Conservation (phyloP, 345 rosid genomes). For the Eucalyptus decipiens region DNA sequence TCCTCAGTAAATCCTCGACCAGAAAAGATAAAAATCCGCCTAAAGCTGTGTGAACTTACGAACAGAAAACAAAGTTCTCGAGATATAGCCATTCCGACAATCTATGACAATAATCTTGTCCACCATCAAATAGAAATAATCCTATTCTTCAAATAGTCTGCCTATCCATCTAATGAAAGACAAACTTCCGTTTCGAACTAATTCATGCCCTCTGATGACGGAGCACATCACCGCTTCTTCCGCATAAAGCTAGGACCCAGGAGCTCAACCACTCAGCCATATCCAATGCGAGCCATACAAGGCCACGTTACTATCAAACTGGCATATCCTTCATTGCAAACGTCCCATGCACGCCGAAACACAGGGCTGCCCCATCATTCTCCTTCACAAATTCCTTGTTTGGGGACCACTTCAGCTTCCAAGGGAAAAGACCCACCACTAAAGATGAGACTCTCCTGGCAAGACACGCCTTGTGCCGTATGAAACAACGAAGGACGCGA, state of each 20-base stretch:
- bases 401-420: background rate
- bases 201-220: background rate
- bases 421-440: background rate
- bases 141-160: background rate
- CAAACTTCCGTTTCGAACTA: background rate
- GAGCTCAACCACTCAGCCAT: background rate
- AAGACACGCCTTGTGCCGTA: background rate
- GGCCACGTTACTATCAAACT: background rate
- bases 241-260: background rate
- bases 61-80: background rate
- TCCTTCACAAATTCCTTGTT: background rate
- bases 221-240: background rate
- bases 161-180: background rate
- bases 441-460: background rate
- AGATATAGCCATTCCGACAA: background rate
- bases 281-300: background rate
- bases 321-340: background rate
- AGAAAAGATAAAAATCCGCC: background rate
- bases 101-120: background rate
- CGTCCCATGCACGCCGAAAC: background rate
- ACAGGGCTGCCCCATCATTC: background rate
- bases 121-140: background rate
- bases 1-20: background rate
- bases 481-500: background rate
- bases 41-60: background rate